These are phyloP conservation scores for Cystobasidium sp. DNA, from an alignment of 1,284 basidiomycete genomes.

Conservation along the genomic window DNA sequence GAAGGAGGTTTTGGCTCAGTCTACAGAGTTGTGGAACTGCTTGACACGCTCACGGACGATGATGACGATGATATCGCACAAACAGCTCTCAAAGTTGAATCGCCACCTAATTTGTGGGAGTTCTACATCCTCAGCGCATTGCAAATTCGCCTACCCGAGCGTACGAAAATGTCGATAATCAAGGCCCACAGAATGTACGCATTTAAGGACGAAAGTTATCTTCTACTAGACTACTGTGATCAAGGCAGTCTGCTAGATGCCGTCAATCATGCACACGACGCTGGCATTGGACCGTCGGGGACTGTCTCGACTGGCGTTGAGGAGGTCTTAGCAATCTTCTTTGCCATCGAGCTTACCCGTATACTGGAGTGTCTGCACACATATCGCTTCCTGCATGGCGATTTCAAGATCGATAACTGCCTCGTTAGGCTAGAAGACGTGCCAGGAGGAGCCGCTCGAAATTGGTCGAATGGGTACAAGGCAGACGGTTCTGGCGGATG, in stretches of 20 bases:
- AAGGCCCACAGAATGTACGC: conserved; percentile 69
- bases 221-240: conserved; percentile 83
- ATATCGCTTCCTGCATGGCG: conserved; percentile 89
- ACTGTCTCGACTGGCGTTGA: conserved; percentile 66
- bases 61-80: conserved; percentile 65
- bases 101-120: conserved; percentile 89
- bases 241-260: conserved; percentile 93
- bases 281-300: conserved; percentile 64
- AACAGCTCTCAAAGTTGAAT: conserved; percentile 90
- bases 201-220: conserved; percentile 85
- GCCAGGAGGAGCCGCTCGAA: conserved; percentile 66
- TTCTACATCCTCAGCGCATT: conserved; percentile 82
- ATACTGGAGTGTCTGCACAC: conserved; percentile 80
- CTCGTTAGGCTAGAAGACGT: conserved; percentile 84
- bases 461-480: conserved; percentile 77
- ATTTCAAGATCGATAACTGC: conserved; percentile 99
- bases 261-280: conserved; percentile 78
- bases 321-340: conserved; percentile 93
- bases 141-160: conserved; percentile 67
- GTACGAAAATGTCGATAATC: conserved; percentile 70
- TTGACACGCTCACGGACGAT: conserved; percentile 65
- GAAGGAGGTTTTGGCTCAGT: conserved; percentile 97
- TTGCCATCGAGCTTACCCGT: conserved; percentile 85
- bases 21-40: conserved; percentile 63
- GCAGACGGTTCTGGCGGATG: conserved; percentile 80